phyloP scores from a whole-genome alignment of 1,139 yeast species.

The Kodamaea suecica region DNA sequence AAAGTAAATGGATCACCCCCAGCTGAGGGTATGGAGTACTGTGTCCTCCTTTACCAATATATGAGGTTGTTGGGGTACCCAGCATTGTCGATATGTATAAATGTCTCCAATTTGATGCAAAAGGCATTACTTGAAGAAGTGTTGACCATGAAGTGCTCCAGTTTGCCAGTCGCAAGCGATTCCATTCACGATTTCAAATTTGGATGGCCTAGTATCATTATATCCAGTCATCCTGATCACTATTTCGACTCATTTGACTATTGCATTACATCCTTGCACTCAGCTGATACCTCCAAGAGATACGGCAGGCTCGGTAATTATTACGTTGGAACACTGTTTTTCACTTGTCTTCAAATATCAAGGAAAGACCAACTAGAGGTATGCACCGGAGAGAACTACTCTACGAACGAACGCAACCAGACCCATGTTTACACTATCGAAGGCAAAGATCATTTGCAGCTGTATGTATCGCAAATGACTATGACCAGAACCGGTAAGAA shows the following conservation, averaged over 20 bases:
- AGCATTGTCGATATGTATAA: slow-evolving; percentile 33
- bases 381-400: slow-evolving; percentile 9
- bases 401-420: slow-evolving; percentile 1
- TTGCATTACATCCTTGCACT: slow-evolving; percentile 15
- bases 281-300: slow-evolving; percentile 7
- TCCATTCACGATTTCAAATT: slow-evolving; percentile 4
- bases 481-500: slow-evolving; percentile 6
- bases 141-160: slow-evolving; percentile 9
- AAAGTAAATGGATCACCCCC: slow-evolving; percentile 24
- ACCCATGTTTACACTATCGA: slow-evolving; percentile 6
- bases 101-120: slow-evolving; percentile 42
- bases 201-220: slow-evolving; percentile 13
- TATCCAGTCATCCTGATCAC: slow-evolving; percentile 6
- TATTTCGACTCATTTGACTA: slow-evolving; percentile 12
- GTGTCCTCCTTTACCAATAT: slow-evolving; percentile 46
- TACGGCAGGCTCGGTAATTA: slow-evolving; percentile 14
- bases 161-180: not conserved
- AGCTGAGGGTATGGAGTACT: slow-evolving; percentile 54
- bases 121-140: slow-evolving; percentile 24
- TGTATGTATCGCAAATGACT: slow-evolving; percentile 13
- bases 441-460: slow-evolving; percentile 11
- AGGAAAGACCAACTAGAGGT: slow-evolving; percentile 12
- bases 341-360: slow-evolving; percentile 7
- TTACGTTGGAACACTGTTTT: slow-evolving; percentile 11
- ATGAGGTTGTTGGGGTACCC: slow-evolving; percentile 49